Conservation (phyloP, 495 filamentous ascomycete species). For the Penicillium samsonianum region DNA sequence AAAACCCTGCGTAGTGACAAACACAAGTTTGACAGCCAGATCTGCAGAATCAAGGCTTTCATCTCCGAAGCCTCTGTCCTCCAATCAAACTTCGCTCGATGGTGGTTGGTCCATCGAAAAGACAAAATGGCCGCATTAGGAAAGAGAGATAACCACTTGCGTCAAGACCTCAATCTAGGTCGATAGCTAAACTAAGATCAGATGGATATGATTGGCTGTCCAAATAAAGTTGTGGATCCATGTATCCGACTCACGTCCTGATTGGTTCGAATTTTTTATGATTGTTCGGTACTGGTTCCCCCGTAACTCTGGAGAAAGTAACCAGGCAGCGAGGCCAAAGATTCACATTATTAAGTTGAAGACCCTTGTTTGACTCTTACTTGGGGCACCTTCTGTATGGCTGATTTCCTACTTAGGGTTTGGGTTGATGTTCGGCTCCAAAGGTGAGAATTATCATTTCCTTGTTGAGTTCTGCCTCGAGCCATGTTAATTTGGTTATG, state of each 20-base stretch:
- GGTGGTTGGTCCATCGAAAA: background rate
- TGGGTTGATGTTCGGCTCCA: background rate
- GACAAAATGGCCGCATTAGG: constrained; percentile 16
- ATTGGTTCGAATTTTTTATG: background rate
- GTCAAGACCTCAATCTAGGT: constrained; percentile 23
- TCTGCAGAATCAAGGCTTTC: background rate
- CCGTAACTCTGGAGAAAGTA: background rate
- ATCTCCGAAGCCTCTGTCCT: background rate
- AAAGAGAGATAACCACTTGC: constrained; percentile 23
- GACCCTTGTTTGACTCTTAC: background rate
- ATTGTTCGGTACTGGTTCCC: too few species aligned
- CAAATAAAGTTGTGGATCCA: background rate
- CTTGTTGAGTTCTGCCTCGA: too few species aligned
- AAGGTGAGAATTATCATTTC: too few species aligned
- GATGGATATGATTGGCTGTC: background rate
- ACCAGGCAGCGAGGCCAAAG: background rate
- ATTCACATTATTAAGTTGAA: background rate
- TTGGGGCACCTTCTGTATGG: background rate
- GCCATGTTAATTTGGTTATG: too few species aligned
- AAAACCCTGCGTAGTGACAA: background rate
- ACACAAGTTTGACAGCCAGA: background rate
- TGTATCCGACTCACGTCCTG: background rate
- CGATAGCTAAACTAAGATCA: background rate
- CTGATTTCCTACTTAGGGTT: background rate
- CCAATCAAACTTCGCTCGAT: background rate